phyloP scores from a whole-genome alignment of 1,139 yeast genomes.

The Sugiyamaella sp. region DNA sequence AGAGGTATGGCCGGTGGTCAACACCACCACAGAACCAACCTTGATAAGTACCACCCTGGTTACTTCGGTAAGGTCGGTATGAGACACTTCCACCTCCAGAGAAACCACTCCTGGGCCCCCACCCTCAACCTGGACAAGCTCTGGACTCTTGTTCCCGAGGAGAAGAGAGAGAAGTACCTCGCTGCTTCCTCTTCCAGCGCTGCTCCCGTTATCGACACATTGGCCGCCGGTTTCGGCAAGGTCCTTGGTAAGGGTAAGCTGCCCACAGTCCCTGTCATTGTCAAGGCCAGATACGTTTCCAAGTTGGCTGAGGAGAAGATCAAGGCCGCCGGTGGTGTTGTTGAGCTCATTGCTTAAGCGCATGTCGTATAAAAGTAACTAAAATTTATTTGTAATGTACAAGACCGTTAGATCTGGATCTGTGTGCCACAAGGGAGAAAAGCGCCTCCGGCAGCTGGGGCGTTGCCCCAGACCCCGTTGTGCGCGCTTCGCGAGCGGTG shows the following conservation, averaged over 20 bases:
- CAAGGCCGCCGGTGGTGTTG: slow-evolving; percentile 99
- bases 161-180: slow-evolving; percentile 93
- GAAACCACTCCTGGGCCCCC: slow-evolving; percentile 97
- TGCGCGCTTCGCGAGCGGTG: not conserved
- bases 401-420: not conserved
- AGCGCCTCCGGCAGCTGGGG: slow-evolving; percentile 17
- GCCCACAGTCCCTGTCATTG: slow-evolving; percentile 98
- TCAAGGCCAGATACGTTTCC: slow-evolving; percentile 99
- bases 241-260: slow-evolving; percentile 99
- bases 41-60: slow-evolving; percentile 99
- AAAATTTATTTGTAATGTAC: slow-evolving; percentile 23
- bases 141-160: slow-evolving; percentile 96
- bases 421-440: not conserved
- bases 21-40: slow-evolving; percentile 98
- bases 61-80: slow-evolving; percentile 99
- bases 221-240: slow-evolving; percentile 99
- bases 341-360: slow-evolving; percentile 93
- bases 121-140: slow-evolving; percentile 97
- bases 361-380: slow-evolving; percentile 10
- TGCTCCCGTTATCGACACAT: slow-evolving; percentile 99
- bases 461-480: slow-evolving; percentile 12
- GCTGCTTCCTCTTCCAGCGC: slow-evolving; percentile 81
- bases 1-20: slow-evolving; percentile 99
- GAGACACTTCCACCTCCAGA: slow-evolving; percentile 99
- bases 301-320: slow-evolving; percentile 99